Percentiles rank a stretch among this genome's conserved stretches.
These are phyloP conservation scores for Gnomoniopsis sp. DNA, from an alignment of 2,329 filamentous ascomycete genomes.

Conservation along the genomic window DNA sequence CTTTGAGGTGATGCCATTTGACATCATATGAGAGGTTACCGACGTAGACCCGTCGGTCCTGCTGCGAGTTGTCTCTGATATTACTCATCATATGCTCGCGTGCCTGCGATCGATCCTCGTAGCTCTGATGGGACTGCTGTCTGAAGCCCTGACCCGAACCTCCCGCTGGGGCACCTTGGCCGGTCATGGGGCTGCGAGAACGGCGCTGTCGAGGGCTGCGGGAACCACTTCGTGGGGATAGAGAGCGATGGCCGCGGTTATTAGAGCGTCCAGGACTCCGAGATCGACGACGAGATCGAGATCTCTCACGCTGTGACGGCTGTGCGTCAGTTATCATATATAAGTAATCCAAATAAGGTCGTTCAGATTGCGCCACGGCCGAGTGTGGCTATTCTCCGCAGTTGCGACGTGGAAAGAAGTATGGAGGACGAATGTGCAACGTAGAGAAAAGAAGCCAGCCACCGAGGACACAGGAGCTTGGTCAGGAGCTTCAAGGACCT, in stretches of 20 bases:
- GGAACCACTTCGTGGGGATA: constrained; percentile 26
- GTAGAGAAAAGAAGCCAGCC: neutral
- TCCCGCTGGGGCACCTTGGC: constrained; percentile 64
- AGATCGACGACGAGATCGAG: constrained; percentile 77
- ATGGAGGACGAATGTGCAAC: neutral
- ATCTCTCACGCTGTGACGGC: constrained; percentile 70
- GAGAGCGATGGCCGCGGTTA: constrained; percentile 70
- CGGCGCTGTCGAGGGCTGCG: constrained; percentile 61
- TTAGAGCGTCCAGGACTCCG: constrained; percentile 72
- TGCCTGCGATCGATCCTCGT: constrained; percentile 77
- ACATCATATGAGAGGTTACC: constrained; percentile 99
- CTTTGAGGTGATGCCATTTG: constrained; percentile 99
- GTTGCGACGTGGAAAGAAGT: neutral
- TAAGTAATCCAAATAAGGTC: neutral
- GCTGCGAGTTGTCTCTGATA: constrained; percentile 90
- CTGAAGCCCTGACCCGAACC: constrained; percentile 66
- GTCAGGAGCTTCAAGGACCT: constrained; percentile 9
- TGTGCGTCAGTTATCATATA: constrained; percentile 28
- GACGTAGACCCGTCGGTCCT: constrained; percentile 98
- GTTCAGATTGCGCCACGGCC: neutral
- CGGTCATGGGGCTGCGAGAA: constrained; percentile 85
- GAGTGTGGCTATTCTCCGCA: neutral
- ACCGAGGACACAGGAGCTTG: neutral
- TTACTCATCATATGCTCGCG: constrained; percentile 97
- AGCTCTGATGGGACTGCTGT: constrained; percentile 68